Evolutionary conservation across 2,329 filamentous ascomycete genomes (phyloP), one percentile per base, ranked within the genome.

Genomic region (Pseudocercospora vitis): DNA sequence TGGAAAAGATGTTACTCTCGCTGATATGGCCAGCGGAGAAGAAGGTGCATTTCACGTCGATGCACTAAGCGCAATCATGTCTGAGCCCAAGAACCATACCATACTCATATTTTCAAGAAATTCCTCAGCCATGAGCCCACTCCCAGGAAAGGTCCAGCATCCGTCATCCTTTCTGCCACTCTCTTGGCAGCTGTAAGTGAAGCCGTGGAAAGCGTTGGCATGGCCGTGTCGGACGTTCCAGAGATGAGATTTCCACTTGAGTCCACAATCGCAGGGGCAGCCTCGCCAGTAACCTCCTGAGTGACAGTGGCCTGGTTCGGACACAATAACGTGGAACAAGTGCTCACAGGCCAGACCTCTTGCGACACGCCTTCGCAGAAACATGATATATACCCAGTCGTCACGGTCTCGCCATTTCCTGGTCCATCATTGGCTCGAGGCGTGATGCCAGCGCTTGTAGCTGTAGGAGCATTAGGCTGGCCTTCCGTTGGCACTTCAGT

Each of bases 291-390:
- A 3, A n/a, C 11, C 9, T 14, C 42, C 24, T 28, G 42, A 12
- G n/a, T 14, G 18, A 14, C 24, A 45, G 26, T 19, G 16, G 42
- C n/a, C 24, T 45, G 42, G 24, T 45, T 45, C 8, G 42, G 42
- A 45, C 42, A 45, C 24, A 45, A 11, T 7, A 45, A 26, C 14
- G 42, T 45, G 14, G 23, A 14, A 18, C 42, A 45, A 11, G n/a
- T 28, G 24, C 24, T 45, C 14, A 45, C 42, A 14, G 42, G 42
- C 42, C 42, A 45, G 24, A 45, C 42, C n/a, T 45, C 14, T 26
- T 28, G 42, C 14, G 42, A 1, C 14, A 16, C 2, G 7, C 14
- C 26, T 19, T 19, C 42, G 14, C 42, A 45, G 7, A 18, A 45
- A 7, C 42, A 45, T 2, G 42, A 45, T 14, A 45, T 31, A 3